phyloP scores from a whole-genome alignment of 306 rosid species.

The Sesbania bispinosa region DNA sequence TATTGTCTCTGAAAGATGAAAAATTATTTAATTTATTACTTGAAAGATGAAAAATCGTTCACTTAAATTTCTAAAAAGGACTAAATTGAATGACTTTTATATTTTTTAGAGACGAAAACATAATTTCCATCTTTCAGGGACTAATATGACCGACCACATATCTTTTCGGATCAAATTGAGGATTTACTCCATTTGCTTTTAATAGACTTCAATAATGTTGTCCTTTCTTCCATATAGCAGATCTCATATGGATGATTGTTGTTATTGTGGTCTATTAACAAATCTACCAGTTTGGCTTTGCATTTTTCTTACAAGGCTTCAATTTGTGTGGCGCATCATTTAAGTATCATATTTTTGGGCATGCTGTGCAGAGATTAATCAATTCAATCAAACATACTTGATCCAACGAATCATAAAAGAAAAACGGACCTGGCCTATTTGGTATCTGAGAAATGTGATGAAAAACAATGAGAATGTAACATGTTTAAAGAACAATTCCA shows the following conservation, averaged over 20 bases:
- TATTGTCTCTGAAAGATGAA: no score
- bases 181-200: no score
- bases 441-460: not conserved
- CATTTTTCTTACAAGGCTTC: not conserved
- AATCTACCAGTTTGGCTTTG: not conserved
- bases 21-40: no score
- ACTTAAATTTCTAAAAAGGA: no score
- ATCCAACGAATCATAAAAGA: not conserved
- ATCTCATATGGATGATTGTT: not conserved
- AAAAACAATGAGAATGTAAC: not conserved
- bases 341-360: not conserved
- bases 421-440: not conserved
- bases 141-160: no score
- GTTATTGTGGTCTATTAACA: not conserved
- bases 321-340: not conserved
- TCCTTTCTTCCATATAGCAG: not conserved
- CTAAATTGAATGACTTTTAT: no score
- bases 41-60: no score
- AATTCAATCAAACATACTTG: not conserved
- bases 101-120: no score
- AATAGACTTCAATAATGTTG: no score
- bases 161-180: no score
- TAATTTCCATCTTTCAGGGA: no score
- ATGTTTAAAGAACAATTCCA: slow-evolving; percentile 13
- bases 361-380: not conserved